Evolutionary conservation across 208 protist species (phyloP), one percentile per base, ranked within the genome.

Genomic region (Leishmania martiniquensis): DNA sequence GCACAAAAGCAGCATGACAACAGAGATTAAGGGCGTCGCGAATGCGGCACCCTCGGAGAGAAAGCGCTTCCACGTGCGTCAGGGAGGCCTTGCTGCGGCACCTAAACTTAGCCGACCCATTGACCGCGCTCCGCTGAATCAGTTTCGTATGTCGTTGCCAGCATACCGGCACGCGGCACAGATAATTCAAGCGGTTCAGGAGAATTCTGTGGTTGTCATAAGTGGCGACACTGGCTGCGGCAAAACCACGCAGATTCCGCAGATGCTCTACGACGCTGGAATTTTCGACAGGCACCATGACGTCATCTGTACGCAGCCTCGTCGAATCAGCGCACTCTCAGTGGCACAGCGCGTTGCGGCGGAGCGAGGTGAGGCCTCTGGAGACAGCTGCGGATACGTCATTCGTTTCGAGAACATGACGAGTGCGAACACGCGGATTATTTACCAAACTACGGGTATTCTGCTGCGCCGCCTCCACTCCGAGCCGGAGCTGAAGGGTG

Each of bases 401-500:
- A 95, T 98, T 66, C 89, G 96, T 12, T 95, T 97, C 76, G 95
- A 98, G 57, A 93, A 94, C 63, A 84, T 89, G 59, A 93, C 88
- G 51, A 93, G 86, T 54, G 71, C 75, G 42, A 77, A 85, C 22
- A 99, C 98, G 1, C 87, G 86, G n/a, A 98, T 99, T 54, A 96
- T 99, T 78, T 99, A 99, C 81, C 96, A 99, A 88, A 99, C 99
- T 25, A 99, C 99, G 71, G 99, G 99, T 80, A 99, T 99, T 85
- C 77, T 99, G 15, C 85, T 99, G 42, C 93, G 98, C 67, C 98
- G 99, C 78, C 93, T 98, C 54, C 91, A 99, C 42, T 72, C 91
- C n/a, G 99, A 99, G 83, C 89, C 94, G 54, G 76, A 95, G 34
- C 80, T 99, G 32, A 69, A 68, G 39, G 90, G 86, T 37, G 91